A percentile compares a stretch with the other conserved stretches of the same genome.
These are phyloP conservation scores for Luvunga scandens DNA, from an alignment of 345 rosid genomes.

Conservation along the genomic window DNA sequence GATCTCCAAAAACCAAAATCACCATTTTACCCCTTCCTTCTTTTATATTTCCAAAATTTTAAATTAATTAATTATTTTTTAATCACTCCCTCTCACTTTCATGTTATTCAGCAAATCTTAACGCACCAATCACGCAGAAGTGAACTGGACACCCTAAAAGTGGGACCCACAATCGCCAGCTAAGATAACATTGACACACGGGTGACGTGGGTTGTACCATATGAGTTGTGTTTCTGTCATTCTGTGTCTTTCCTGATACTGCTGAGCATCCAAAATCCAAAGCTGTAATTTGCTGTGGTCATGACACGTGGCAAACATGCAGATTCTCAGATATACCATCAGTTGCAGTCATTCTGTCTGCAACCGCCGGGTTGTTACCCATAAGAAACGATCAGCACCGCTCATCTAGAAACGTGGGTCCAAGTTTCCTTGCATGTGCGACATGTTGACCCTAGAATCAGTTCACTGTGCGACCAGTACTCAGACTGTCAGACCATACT, in stretches of 20 bases:
- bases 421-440: background rate
- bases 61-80: background rate
- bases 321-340: background rate
- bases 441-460: background rate
- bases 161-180: background rate
- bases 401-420: background rate
- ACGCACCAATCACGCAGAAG: slow-evolving; percentile 10
- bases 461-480: background rate
- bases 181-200: background rate
- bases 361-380: background rate
- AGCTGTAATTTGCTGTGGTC: background rate
- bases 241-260: background rate
- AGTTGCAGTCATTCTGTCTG: too few relatives aligned
- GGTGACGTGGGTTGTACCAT: background rate
- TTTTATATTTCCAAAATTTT: background rate
- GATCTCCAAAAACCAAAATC: background rate
- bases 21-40: background rate
- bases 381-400: background rate
- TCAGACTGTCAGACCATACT: background rate
- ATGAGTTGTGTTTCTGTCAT: too few relatives aligned
- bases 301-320: slow-evolving; percentile 8
- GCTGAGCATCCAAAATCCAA: background rate
- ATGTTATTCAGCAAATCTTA: background rate
- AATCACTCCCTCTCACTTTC: background rate
- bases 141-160: background rate